Evolutionary conservation across 2,329 filamentous ascomycete species (phyloP), one percentile per base, ranked within the genome.

Genomic region (Blastomyces gilchristii): DNA sequence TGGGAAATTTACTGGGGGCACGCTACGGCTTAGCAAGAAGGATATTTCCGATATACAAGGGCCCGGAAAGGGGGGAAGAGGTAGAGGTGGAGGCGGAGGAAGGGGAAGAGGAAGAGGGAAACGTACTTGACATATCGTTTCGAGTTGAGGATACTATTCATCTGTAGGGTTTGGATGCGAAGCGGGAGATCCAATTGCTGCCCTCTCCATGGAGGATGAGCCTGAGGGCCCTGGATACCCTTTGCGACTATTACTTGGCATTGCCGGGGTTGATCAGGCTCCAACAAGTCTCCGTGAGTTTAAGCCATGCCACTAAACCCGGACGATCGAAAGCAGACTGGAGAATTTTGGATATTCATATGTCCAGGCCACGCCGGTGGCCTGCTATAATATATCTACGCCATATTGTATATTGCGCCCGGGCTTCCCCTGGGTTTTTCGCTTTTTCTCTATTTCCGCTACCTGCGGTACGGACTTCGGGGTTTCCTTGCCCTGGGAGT

Each of bases 1-100:
- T 14, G 94, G 94, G 0, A 90, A 82, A 73, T 87, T 97, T 73
- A 85, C 81, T 66, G 88, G 89, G 2, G 91, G 91, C 0, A 89
- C 89, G 71, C 75, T 97, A 77, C 87, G 82, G 66, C 76, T 97
- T 69, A 94, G 87, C 71, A 85, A 87, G 71, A 83, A 82, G 69
- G 93, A 97, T 75, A 83, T 97, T 9, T 80, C 78, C 68, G 82
- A 82, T 62, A 90, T 94, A 65, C 83, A 89, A 69, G 85, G 86
- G 0, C 70, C 73, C 14, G 39, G 28, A 76, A 76, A 57, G 76
- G 71, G 63, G 11, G 37, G 37, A 14, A 57, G 41, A 16, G 52
- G 52, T 11, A 49, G 25, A 37, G 39, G 39, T 11, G 52, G 58
- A 50, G 41, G 58, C 28, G 14, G 58, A 7, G 58, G 58, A 34